A percentile compares a stretch with the other conserved stretches of the same genome.
These are phyloP conservation scores for Penicillium roqueforti DNA, from an alignment of 495 filamentous ascomycete species.

Conservation along the genomic window DNA sequence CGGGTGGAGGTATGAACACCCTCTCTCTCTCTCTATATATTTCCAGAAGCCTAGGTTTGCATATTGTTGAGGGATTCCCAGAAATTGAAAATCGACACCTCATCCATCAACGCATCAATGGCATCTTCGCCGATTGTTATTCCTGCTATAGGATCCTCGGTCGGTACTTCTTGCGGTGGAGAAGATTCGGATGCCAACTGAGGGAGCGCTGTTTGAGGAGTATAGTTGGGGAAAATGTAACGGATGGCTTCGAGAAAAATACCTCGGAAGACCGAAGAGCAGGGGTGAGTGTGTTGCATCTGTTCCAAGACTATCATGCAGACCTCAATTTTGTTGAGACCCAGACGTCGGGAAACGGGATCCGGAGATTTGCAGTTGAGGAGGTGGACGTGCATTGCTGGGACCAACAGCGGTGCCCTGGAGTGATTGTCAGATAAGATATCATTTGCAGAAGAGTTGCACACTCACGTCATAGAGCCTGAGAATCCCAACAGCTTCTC, in stretches of 20 bases:
- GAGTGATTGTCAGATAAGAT: background rate
- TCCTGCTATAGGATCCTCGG: background rate
- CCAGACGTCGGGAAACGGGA: constrained; percentile 28
- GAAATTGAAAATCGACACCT: constrained; percentile 26
- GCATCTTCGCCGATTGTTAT: constrained; percentile 11
- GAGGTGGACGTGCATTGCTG: constrained; percentile 41
- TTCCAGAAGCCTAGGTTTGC: background rate
- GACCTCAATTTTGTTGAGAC: constrained; percentile 37
- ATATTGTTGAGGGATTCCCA: constrained; percentile 22
- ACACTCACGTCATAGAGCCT: constrained; percentile 32
- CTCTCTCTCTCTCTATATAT: too few species aligned
- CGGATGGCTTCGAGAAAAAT: constrained; percentile 33
- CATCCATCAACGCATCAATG: constrained; percentile 29
- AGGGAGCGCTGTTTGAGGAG: constrained; percentile 1
- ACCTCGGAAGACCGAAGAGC: constrained; percentile 31
- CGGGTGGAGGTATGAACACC: too few species aligned
- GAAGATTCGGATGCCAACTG: background rate
- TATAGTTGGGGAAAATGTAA: constrained; percentile 24
- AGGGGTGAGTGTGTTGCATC: constrained; percentile 34
- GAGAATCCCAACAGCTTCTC: constrained; percentile 2
- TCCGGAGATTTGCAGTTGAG: constrained; percentile 32
- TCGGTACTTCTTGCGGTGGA: background rate
- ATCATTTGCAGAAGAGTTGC: background rate
- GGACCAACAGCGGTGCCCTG: constrained; percentile 36
- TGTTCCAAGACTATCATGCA: constrained; percentile 42